Conservation (phyloP, 2,329 filamentous ascomycete species). For the Aspergillus sp. region DNA sequence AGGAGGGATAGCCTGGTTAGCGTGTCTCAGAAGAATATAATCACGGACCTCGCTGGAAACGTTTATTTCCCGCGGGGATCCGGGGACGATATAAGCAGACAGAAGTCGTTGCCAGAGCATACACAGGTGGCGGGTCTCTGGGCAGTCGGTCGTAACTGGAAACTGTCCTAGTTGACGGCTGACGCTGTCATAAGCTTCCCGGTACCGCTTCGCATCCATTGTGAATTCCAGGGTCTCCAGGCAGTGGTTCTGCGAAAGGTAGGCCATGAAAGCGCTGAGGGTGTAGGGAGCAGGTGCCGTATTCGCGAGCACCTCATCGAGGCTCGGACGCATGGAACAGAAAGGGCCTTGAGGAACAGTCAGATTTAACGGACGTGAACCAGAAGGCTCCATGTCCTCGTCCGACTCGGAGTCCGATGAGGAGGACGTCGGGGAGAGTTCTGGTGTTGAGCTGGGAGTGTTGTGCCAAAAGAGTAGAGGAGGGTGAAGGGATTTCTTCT, state of each 20-base stretch:
- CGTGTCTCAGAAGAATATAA: conserved; percentile 68
- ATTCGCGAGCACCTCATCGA: conserved; percentile 86
- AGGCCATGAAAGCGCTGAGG: conserved; percentile 90
- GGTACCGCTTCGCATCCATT: conserved; percentile 86
- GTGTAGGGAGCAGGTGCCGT: conserved; percentile 85
- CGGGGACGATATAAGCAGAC: conserved; percentile 85
- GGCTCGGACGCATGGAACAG: conserved; percentile 62
- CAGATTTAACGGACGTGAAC: conserved; percentile 46
- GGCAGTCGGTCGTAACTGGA: conserved; percentile 51
- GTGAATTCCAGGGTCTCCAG: conserved; percentile 96
- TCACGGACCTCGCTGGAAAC: conserved; percentile 84
- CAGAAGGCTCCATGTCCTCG: conserved; percentile 44
- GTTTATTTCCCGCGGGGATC: conserved; percentile 84
- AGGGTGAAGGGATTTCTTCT: conserved; percentile 36
- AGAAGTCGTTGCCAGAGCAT: conserved; percentile 85
- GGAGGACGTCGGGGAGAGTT: conserved; percentile 42
- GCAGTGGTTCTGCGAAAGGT: conserved; percentile 94
- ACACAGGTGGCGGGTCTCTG: conserved; percentile 68
- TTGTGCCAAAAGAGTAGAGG: conserved; percentile 37
- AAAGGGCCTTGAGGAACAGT: conserved; percentile 39
- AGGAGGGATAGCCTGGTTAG: conserved; percentile 60
- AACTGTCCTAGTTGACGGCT: conserved; percentile 51
- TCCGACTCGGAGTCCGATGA: conserved; percentile 45
- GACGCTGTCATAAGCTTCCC: conserved; percentile 62
- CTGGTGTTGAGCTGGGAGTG: conserved; percentile 46